Percentiles rank a stretch among this genome's conserved stretches.
phyloP scores from a whole-genome alignment of 257 asterid species.

The Salvia rosmarinus region DNA sequence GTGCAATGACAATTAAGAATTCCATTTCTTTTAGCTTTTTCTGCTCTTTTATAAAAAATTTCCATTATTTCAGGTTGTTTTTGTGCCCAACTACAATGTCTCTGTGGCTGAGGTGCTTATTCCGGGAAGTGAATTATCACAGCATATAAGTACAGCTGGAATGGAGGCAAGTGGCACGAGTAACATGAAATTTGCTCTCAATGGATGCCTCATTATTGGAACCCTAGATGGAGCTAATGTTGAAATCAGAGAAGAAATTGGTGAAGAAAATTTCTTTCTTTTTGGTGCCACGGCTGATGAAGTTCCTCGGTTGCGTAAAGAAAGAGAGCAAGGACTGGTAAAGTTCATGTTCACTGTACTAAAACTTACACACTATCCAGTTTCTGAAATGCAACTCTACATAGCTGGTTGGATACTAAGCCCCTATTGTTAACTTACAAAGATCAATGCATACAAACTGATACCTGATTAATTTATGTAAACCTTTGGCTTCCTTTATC shows the following conservation, averaged over 20 bases:
- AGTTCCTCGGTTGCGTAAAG: slow-evolving; percentile 84
- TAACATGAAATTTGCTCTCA: slow-evolving; percentile 97
- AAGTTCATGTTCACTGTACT: slow-evolving; percentile 21
- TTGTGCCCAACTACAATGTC: slow-evolving; percentile 96
- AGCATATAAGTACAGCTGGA: slow-evolving; percentile 98
- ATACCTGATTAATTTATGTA: slow-evolving; percentile 12
- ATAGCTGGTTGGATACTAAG: slow-evolving; percentile 14
- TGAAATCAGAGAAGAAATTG: slow-evolving; percentile 97
- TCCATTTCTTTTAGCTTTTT: neutral
- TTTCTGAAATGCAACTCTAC: slow-evolving; percentile 10
- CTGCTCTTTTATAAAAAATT: neutral
- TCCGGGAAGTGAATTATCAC: slow-evolving; percentile 98
- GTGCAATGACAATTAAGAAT: neutral
- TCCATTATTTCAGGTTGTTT: slow-evolving; percentile 64
- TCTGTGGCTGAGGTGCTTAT: slow-evolving; percentile 98
- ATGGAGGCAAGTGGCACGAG: slow-evolving; percentile 99
- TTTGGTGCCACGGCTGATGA: slow-evolving; percentile 96
- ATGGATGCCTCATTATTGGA: slow-evolving; percentile 96
- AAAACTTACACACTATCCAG: neutral
- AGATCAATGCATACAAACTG: neutral
- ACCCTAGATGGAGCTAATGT: slow-evolving; percentile 99
- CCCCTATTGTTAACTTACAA: slow-evolving; percentile 8
- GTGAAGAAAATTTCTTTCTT: slow-evolving; percentile 85
- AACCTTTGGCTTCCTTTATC: neutral
- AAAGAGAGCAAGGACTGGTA: slow-evolving; percentile 92